Evolutionary conservation across 192 early-diverging fungal species (phyloP), one percentile per base, ranked within the genome.

Genomic region (Coemansia sp.): DNA sequence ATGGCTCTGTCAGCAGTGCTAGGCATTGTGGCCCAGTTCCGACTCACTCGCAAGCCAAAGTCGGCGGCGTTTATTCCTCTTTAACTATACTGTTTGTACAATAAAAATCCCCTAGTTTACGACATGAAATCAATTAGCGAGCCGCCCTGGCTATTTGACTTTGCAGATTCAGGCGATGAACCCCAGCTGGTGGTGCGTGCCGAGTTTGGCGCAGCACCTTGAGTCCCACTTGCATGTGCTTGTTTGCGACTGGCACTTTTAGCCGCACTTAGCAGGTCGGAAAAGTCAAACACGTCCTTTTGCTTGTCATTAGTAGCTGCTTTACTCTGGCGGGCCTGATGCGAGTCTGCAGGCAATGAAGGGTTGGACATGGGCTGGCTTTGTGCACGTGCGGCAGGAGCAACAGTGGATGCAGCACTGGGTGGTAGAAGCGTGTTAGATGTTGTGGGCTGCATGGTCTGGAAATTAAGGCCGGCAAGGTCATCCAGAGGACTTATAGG

Each of bases 21-120:
- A 14, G 91, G 88, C 33, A 68, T 78, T 20, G 13, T 81, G 37
- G 78, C 85, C 20, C 91, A 93, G 70, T 91, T 80, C 77, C 61
- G 59, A 44, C 81, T 62, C 13, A 80, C 78, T 44, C 82, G 72
- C 49, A 59, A 64, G 35, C 54, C 43, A 39, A 57, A 60, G 38
- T 42, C 40, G 11, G 23, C 23, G 4, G 35, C 48, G 50, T 60
- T 60, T 44, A 18, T 54, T 44, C 57, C 60, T 7, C 57, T 63
- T 8, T 65, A 53, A 38, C 14, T 33, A 10, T 28, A 38, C 16
- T 52, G 11, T 37, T 18, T 20, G 31, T 52, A 11, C 9, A 38
- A 57, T 35, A 31, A 33, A n/a, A 2, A 46, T 2, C 6, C n/a
- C 12, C 7, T n/a, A 13, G 15, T 6, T 53, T 47, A 65, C 0